Evolutionary conservation across 78 protist genomes (phyloP).

Genomic region (Dictyostelium intermedium): DNA sequence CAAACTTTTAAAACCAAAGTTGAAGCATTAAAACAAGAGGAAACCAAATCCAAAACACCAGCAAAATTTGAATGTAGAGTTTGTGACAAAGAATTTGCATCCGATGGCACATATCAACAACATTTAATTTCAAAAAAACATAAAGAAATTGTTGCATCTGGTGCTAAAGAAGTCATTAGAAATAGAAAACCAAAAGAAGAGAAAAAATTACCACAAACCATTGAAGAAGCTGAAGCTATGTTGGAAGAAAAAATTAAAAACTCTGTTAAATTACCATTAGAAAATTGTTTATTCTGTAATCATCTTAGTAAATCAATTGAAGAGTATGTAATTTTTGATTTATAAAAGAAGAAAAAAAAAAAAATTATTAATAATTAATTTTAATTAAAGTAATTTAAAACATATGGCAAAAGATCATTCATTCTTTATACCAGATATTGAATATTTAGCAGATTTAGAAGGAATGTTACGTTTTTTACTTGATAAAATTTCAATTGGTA

Average conservation of each 20-base stretch:
- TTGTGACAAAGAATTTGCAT: slow-evolving; percentile 48
- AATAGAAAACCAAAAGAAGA: slow-evolving; percentile 43
- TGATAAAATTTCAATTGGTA: slow-evolving; percentile 83
- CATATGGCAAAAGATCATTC: slow-evolving; percentile 89
- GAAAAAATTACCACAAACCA: slow-evolving; percentile 45
- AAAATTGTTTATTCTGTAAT: slow-evolving; percentile 85
- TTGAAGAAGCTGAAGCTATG: slow-evolving; percentile 58
- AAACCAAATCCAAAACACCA: neutral
- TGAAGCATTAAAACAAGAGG: slow-evolving; percentile 47
- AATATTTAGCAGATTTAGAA: slow-evolving; percentile 82
- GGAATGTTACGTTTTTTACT: slow-evolving; percentile 83
- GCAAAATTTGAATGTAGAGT: slow-evolving; percentile 51
- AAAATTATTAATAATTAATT: neutral
- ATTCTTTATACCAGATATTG: slow-evolving; percentile 93
- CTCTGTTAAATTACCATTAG: slow-evolving; percentile 67
- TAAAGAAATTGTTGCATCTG: slow-evolving; percentile 73
- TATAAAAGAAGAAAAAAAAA: too few species aligned
- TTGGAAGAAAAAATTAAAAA: slow-evolving; percentile 68
- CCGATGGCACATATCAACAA: slow-evolving; percentile 38
- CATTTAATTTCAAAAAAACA: slow-evolving; percentile 88
- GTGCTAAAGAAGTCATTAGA: slow-evolving; percentile 59
- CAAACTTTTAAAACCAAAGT: slow-evolving; percentile 60
- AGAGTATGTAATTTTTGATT: neutral
- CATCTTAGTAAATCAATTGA: slow-evolving; percentile 27
- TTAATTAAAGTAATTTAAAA: slow-evolving; percentile 43